Evolutionary conservation across 2,329 filamentous ascomycete genomes (phyloP).

Genomic region (Neonectria ditissima): DNA sequence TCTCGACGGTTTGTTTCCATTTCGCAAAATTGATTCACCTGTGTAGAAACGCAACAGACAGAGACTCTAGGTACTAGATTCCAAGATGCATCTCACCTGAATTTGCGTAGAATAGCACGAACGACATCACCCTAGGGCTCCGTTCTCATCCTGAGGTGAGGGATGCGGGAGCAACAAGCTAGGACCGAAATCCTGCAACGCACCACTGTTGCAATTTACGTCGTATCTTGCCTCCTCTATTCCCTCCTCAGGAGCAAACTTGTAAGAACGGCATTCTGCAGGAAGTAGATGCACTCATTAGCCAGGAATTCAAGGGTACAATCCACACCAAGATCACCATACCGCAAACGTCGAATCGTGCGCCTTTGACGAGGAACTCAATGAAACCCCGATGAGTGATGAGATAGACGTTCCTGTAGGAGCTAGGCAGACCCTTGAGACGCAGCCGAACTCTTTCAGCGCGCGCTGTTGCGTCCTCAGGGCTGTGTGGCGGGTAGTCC

Average conservation of each 20-base stretch:
- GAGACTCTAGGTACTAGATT: no score
- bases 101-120: no score
- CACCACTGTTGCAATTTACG: conserved; percentile 29
- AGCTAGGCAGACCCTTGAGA: conserved; percentile 19
- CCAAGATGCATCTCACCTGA: no score
- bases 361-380: conserved; percentile 37
- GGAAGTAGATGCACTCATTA: background rate
- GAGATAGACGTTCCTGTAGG: conserved; percentile 35
- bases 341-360: conserved; percentile 37
- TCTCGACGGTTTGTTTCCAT: no score
- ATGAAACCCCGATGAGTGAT: conserved; percentile 38
- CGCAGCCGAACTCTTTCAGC: conserved; percentile 36
- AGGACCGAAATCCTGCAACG: conserved; percentile 37
- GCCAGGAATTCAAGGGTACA: background rate
- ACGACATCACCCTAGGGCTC: background rate
- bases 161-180: conserved; percentile 21
- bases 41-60: no score
- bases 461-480: conserved; percentile 28
- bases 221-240: conserved; percentile 14
- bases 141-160: no score
- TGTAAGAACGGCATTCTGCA: conserved; percentile 34
- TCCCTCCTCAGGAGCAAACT: conserved; percentile 27
- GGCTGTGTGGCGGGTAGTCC: conserved; percentile 35
- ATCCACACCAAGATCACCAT: background rate
- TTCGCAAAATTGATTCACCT: no score